These are phyloP conservation scores for Poa pratensis DNA, from an alignment of 176 grass and related monocot species.

Conservation along the genomic window DNA sequence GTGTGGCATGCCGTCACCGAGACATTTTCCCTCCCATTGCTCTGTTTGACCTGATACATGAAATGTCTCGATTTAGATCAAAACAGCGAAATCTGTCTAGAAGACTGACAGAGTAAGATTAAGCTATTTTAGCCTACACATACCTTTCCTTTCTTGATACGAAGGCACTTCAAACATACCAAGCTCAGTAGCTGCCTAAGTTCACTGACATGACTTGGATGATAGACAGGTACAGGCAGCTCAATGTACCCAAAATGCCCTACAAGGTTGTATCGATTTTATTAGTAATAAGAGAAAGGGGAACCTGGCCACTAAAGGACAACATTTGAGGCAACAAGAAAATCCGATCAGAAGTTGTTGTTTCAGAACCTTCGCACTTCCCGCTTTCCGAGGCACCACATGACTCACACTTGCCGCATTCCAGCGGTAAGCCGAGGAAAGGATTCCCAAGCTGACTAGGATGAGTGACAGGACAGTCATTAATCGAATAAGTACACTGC, in stretches of 20 bases:
- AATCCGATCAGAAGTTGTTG: constrained; percentile 9
- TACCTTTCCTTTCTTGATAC: constrained; percentile 91
- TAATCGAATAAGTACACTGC: constrained; percentile 70
- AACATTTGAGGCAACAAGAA: constrained; percentile 14
- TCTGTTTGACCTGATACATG: constrained; percentile 61
- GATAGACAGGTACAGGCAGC: constrained; percentile 86
- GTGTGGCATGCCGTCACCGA: constrained; percentile 59
- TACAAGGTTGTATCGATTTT: constrained; percentile 45
- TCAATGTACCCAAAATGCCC: constrained; percentile 96
- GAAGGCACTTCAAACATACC: constrained; percentile 81
- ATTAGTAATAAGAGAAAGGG: constrained; percentile 30
- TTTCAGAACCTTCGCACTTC: constrained; percentile 84
- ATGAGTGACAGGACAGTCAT: constrained; percentile 75
- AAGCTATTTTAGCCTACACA: neutral
- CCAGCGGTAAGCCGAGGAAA: constrained; percentile 87
- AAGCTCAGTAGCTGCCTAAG: constrained; percentile 70
- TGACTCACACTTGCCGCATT: constrained; percentile 84
- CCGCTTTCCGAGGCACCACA: constrained; percentile 81
- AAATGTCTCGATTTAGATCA: constrained; percentile 21
- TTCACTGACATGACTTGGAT: constrained; percentile 82
- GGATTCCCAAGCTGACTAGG: constrained; percentile 87
- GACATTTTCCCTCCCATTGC: constrained; percentile 53
- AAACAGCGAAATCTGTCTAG: neutral
- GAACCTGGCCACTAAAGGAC: constrained; percentile 9
- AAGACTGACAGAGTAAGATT: constrained; percentile 1